Conservation (phyloP, 2,329 filamentous ascomycete genomes). For the Colletotrichum musicola region DNA sequence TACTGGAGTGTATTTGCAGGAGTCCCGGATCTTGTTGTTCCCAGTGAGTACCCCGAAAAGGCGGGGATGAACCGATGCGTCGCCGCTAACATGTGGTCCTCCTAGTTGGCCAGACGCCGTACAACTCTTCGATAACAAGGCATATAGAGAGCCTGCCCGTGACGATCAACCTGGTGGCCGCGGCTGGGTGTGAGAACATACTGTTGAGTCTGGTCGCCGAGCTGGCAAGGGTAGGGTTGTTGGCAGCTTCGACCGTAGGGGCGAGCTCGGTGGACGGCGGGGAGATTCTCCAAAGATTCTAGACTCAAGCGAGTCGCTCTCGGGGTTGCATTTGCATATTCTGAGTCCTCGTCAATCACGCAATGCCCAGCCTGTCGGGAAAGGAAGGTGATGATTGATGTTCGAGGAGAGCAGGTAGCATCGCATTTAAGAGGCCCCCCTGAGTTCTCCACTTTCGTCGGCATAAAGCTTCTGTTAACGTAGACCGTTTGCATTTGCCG, state of each 20-base stretch:
- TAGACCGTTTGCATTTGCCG: too few species aligned
- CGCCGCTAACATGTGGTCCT: neutral
- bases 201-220: constrained; percentile 66
- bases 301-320: neutral
- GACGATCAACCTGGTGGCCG: constrained; percentile 67
- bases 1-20: constrained; percentile 46
- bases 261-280: neutral
- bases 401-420: neutral
- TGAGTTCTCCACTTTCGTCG: too few species aligned
- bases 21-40: constrained; percentile 55
- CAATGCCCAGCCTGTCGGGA: too few species aligned
- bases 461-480: too few species aligned
- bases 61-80: too few species aligned
- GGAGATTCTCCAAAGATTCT: neutral
- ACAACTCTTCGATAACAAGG: constrained; percentile 53
- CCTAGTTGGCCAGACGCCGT: constrained; percentile 51
- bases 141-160: constrained; percentile 67
- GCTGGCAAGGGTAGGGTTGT: constrained; percentile 62
- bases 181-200: constrained; percentile 71
- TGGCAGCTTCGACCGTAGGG: constrained; percentile 53
- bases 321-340: too few species aligned
- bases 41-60: constrained; percentile 35
- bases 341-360: too few species aligned
- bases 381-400: neutral
- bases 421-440: too few species aligned